These are phyloP conservation scores for Aspergillus sp. DNA, from an alignment of 2,329 filamentous ascomycete species.

Conservation along the genomic window DNA sequence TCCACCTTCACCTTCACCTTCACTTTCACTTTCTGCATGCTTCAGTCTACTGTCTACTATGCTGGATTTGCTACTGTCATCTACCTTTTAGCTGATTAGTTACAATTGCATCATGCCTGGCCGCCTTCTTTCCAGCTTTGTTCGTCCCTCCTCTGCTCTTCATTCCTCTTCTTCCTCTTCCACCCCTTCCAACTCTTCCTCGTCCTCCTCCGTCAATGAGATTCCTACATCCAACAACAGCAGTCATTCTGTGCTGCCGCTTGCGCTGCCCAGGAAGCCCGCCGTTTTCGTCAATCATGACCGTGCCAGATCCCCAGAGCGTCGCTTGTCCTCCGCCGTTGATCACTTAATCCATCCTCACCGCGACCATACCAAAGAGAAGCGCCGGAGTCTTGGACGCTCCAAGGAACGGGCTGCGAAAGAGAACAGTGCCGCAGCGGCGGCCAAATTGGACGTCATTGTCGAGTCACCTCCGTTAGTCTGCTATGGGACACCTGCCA, in stretches of 20 bases:
- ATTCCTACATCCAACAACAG: slow-evolving; percentile 11
- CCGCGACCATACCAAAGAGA: slow-evolving; percentile 35
- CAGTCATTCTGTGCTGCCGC: slow-evolving; percentile 4
- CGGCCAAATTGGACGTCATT: slow-evolving; percentile 49
- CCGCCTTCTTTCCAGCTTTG: slow-evolving; percentile 33
- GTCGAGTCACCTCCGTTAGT: slow-evolving; percentile 84
- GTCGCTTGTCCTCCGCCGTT: slow-evolving; percentile 36
- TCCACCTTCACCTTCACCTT: too few relatives aligned
- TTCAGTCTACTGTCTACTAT: too few relatives aligned
- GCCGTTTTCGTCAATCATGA: slow-evolving; percentile 15
- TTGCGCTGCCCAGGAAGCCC: slow-evolving; percentile 18
- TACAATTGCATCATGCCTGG: slow-evolving; percentile 27
- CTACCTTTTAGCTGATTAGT: too few relatives aligned
- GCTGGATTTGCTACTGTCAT: too few relatives aligned
- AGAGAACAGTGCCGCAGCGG: slow-evolving; percentile 27
- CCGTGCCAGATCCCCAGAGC: slow-evolving; percentile 29
- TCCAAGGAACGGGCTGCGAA: slow-evolving; percentile 30
- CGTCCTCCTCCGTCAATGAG: slow-evolving; percentile 32
- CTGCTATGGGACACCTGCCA: slow-evolving; percentile 65
- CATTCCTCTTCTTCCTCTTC: slow-evolving; percentile 20
- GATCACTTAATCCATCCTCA: slow-evolving; percentile 38
- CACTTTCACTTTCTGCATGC: too few relatives aligned
- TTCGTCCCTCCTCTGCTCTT: slow-evolving; percentile 26
- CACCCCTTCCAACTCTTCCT: slow-evolving; percentile 28
- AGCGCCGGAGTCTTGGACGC: slow-evolving; percentile 31